phyloP scores from a whole-genome alignment of 2,329 filamentous ascomycete genomes.

The Elsinoe batatas region DNA sequence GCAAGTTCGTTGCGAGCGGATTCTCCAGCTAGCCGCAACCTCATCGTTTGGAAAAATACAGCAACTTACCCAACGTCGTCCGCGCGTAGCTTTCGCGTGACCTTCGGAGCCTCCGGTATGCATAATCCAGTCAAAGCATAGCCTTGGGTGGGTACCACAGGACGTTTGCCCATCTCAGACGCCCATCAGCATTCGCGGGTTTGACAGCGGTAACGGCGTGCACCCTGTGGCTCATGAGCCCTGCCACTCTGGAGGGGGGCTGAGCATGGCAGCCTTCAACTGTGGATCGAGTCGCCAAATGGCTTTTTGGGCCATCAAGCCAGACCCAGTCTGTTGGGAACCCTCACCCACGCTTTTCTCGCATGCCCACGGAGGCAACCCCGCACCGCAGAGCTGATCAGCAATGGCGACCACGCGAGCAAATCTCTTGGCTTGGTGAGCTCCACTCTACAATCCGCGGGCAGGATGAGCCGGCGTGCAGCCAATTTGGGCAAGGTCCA shows the following conservation, averaged over 20 bases:
- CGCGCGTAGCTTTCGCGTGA: not conserved
- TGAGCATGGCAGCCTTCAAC: not conserved
- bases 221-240: not conserved
- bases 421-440: conserved; percentile 2
- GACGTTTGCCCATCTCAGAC: not conserved
- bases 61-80: not conserved
- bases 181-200: conserved; percentile 10
- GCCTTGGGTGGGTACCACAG: not conserved
- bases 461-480: conserved; percentile 1
- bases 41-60: not conserved
- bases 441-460: not conserved
- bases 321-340: not conserved
- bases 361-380: not conserved
- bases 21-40: not conserved
- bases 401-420: conserved; percentile 10
- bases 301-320: not conserved
- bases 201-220: conserved; percentile 3
- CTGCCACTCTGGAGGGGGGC: not conserved
- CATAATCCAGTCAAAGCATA: not conserved
- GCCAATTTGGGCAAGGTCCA: conserved; percentile 4
- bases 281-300: not conserved
- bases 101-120: conserved; percentile 6
- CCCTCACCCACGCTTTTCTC: not conserved
- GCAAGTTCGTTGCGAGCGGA: not conserved
- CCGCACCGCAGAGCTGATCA: conserved; percentile 8